These are phyloP conservation scores for Blastocystis sp. DNA, from an alignment of 352 stramenopile species.

Conservation along the genomic window DNA sequence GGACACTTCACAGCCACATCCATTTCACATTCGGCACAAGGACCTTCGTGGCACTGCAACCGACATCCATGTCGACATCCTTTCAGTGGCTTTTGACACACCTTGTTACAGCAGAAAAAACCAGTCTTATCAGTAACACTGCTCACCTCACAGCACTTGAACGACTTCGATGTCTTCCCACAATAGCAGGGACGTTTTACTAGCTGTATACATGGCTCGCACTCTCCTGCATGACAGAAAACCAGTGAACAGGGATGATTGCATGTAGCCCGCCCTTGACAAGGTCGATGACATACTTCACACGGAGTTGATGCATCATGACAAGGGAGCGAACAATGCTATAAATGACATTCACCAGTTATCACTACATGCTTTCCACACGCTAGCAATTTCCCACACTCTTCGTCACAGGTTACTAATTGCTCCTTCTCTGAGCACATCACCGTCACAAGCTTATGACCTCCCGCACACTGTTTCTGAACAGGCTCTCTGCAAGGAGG, in stretches of 20 bases:
- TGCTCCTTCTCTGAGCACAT: neutral
- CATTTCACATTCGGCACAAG: neutral
- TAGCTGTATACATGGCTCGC: neutral
- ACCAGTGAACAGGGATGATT: constrained; percentile 4
- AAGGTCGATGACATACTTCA: neutral
- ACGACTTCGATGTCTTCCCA: constrained; percentile 4
- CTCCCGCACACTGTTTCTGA: constrained; percentile 9
- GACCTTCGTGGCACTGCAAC: neutral
- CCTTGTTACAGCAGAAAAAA: constrained; percentile 19
- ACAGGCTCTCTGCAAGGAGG: neutral
- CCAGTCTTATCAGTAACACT: neutral
- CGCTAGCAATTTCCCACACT: neutral
- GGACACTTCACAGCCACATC: neutral
- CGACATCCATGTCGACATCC: neutral
- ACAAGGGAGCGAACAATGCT: constrained; percentile 12
- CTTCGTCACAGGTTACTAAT: neutral
- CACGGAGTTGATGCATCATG: neutral
- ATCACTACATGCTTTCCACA: constrained; percentile 6
- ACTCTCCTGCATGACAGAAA: constrained; percentile 22
- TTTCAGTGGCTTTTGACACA: constrained; percentile 4
- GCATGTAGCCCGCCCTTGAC: neutral
- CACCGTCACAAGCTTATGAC: neutral
- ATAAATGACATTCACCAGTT: neutral
- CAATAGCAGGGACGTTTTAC: constrained; percentile 43
- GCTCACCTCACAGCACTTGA: constrained; percentile 6